Evolutionary conservation across 352 stramenopile genomes (phyloP).

Genomic region (Pythium phragmitis): DNA sequence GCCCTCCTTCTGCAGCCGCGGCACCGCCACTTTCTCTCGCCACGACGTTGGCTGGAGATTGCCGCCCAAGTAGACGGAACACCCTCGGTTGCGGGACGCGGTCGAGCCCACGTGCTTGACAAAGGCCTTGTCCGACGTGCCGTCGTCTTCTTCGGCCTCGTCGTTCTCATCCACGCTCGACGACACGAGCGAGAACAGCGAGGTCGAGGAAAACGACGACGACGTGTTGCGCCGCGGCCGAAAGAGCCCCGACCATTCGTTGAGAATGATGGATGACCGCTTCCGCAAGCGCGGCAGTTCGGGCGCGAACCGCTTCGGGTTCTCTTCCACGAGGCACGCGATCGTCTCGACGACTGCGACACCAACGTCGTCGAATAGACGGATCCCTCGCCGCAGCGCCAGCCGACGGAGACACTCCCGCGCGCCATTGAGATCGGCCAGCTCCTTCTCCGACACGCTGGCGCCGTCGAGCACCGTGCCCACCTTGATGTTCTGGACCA

Average conservation of each 20-base stretch:
- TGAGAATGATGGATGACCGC: constrained; percentile 76
- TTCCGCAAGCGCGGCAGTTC: constrained; percentile 63
- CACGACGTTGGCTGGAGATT: constrained; percentile 73
- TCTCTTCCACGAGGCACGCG: constrained; percentile 47
- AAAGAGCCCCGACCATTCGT: constrained; percentile 59
- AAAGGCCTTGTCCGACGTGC: constrained; percentile 28
- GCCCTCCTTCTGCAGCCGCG: constrained; percentile 61
- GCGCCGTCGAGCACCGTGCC: constrained; percentile 53
- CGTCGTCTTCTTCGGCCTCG: constrained; percentile 18
- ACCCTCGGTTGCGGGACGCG: constrained; percentile 45
- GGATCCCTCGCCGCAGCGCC: constrained; percentile 44
- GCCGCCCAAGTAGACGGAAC: constrained; percentile 73
- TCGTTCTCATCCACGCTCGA: constrained; percentile 33
- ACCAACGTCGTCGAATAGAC: constrained; percentile 51
- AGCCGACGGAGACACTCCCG: constrained; percentile 76
- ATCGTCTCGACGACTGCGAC: constrained; percentile 50
- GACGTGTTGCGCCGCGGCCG: constrained; percentile 48
- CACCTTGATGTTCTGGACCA: constrained; percentile 74
- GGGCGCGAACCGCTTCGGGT: constrained; percentile 39
- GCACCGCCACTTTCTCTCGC: constrained; percentile 73
- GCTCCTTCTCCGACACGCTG: constrained; percentile 48
- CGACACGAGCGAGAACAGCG: constrained; percentile 45
- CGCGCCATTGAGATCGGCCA: constrained; percentile 82
- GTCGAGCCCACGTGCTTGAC: constrained; percentile 46
- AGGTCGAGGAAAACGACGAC: constrained; percentile 60